A percentile compares a stretch with the other conserved stretches of the same genome.
Evolutionary conservation across 768 basidiomycete species (phyloP).

Genomic region (Leccinum aurantiacum): DNA sequence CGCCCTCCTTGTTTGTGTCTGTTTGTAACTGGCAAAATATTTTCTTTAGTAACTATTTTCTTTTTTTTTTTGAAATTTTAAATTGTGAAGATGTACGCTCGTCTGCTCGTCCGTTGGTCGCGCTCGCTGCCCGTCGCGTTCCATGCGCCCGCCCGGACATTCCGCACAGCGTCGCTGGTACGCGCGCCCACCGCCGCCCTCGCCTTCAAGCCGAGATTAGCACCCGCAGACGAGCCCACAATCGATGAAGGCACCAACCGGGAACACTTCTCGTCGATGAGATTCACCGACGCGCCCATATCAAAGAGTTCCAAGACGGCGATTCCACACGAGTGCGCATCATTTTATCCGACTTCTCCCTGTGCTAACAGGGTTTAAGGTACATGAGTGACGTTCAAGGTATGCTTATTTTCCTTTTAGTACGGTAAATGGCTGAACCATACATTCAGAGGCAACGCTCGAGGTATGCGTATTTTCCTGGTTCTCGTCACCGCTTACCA

Average conservation of each 20-base stretch:
- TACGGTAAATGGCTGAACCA: not conserved
- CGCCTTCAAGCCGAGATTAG: conserved; percentile 11
- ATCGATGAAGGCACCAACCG: conserved; percentile 21
- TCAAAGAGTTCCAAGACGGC: conserved; percentile 42
- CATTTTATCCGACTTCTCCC: conserved; percentile 10
- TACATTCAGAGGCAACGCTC: conserved; percentile 40
- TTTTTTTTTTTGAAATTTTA: not conserved
- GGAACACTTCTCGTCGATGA: conserved; percentile 29
- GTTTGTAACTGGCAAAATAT: conserved; percentile 18
- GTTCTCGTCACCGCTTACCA: conserved; percentile 4
- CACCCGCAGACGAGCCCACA: conserved; percentile 10
- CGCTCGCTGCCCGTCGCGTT: conserved; percentile 15
- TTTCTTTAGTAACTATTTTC: not conserved
- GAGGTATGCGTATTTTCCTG: conserved; percentile 25
- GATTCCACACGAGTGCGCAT: conserved; percentile 44
- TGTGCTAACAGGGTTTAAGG: conserved; percentile 29
- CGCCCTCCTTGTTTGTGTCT: conserved; percentile 21
- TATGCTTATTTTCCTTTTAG: conserved; percentile 15
- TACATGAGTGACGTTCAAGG: conserved; percentile 51
- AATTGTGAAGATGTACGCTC: conserved; percentile 19
- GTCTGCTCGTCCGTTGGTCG: conserved; percentile 26
- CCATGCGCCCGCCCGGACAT: conserved; percentile 14
- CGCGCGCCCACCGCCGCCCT: conserved; percentile 10
- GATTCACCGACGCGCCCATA: conserved; percentile 34
- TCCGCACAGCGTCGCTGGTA: conserved; percentile 14